Percentiles rank a stretch among this genome's conserved stretches.
These are phyloP conservation scores for Globisporangium cystogenes DNA, from an alignment of 352 stramenopile genomes.

Conservation along the genomic window DNA sequence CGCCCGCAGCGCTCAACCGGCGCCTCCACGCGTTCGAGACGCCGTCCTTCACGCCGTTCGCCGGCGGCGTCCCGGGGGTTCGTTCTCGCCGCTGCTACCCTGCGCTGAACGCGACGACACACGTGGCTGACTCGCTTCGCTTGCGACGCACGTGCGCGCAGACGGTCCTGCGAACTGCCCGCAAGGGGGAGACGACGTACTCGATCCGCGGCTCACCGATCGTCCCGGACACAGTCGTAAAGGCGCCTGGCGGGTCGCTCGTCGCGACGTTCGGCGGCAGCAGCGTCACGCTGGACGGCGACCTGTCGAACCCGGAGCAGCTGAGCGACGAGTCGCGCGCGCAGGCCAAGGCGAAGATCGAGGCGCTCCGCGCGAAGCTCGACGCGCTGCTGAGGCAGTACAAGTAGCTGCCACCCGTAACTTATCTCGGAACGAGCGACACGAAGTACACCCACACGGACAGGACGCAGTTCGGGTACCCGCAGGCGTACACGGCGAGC, in stretches of 20 bases:
- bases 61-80: slow-evolving; percentile 21
- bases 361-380: slow-evolving; percentile 68
- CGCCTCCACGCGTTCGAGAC: slow-evolving; percentile 37
- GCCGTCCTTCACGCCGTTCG: slow-evolving; percentile 22
- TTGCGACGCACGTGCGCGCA: background rate
- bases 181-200: slow-evolving; percentile 71
- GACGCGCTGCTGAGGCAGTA: slow-evolving; percentile 56
- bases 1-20: slow-evolving; percentile 8
- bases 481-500: slow-evolving; percentile 81
- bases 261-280: slow-evolving; percentile 56
- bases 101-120: too few relatives aligned
- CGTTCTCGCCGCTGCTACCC: slow-evolving; percentile 1
- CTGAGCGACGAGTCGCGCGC: slow-evolving; percentile 51
- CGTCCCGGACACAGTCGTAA: slow-evolving; percentile 43
- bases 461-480: slow-evolving; percentile 84
- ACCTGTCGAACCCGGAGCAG: slow-evolving; percentile 59
- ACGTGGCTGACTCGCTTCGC: background rate
- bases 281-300: slow-evolving; percentile 47
- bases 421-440: slow-evolving; percentile 38
- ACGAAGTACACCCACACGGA: slow-evolving; percentile 93
- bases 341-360: slow-evolving; percentile 51
- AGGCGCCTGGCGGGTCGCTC: slow-evolving; percentile 42
- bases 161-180: slow-evolving; percentile 59
- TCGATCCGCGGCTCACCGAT: slow-evolving; percentile 68
- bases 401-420: slow-evolving; percentile 20